Base-by-base conservation (phyloP, 257 asterid genomes). In the Lantana camara region DNA sequence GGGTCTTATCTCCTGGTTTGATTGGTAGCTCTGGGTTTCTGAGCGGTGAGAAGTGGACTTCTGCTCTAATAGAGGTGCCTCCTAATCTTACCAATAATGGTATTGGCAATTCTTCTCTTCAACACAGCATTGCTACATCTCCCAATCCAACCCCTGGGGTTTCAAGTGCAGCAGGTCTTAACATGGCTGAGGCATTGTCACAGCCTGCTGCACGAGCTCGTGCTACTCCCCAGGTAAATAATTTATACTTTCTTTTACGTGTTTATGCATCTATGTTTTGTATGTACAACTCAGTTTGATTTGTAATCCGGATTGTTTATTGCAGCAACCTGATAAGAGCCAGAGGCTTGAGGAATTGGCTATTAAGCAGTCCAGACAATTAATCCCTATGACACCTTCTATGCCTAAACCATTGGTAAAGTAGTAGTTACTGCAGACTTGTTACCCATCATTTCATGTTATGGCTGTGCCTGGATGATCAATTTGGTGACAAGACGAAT, bases 141-240 rank as follows among this genome's bases (percentile, higher is more conserved):
- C 59, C 74, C 63, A 72, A 60, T 46, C 29, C 70, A 12, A 49
- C 84, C 0, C 37, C 60, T 46, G 79, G 74, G 30, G 53, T 73
- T 68, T 66, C 74, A 35, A 73, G 66, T 64, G 27, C 72, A 9
- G 68, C 75, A 47, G 66, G 75, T 72, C 90, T 76, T 65, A 86
- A 86, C 85, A 86, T 86, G 95, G 95, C 95, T 42, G 86, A 86
- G 77, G 88, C 95, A 62, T 71, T 86, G 75, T 83, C 85, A 23
- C 90, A 80, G 78, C 82, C 76, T 56, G 74, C 77, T 2, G 75
- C 63, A 1, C 80, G 73, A 14, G 57, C 60, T 22, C 82, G 72
- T 56, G 57, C 76, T 24, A 48, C 60, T 48, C 51, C 82, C 30
- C 85, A 78, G 80, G 94, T 80, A 57, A 34, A 59, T 63, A 21